Evolutionary conservation across 2,329 filamentous ascomycete genomes (phyloP), one percentile per base, ranked within the genome.

Genomic region (Claviceps sorghi): DNA sequence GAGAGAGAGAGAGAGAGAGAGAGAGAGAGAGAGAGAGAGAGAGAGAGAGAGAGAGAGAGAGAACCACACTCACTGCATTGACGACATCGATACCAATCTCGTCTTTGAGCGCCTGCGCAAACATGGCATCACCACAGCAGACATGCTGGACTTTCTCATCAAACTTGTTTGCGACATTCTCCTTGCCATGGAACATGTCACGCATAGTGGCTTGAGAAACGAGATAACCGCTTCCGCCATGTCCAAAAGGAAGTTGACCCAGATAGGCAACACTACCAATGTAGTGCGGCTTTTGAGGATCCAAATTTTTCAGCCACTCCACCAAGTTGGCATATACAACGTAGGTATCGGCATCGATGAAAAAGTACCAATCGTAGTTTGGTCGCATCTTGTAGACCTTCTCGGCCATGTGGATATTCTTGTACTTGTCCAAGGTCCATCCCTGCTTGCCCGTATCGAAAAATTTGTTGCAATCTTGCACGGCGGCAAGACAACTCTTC

Each of bases 381-480:
- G 77, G 77, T 9, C 72, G 69, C 62, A 74, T 63, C 26, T 64
- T 59, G 58, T 72, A 80, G 0, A 74, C 63, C 64, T 78, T 76
- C 62, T 78, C 72, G 13, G 77, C 72, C 60, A 80, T 79, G 60
- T 79, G 77, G 46, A 79, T 67, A 60, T 79, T 80, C 64, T 82
- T 82, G 67, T 79, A 82, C 65, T 79, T 80, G 66, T 82, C 78
- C 41, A 82, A 62, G 19, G 66, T 69, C 78, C 77, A 81, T 1
- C 69, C 70, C 22, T 70, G 64, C 55, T 59, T 52, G 52, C 54
- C 55, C 7, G 53, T 52, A 48, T 62, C 52, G 50, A 57, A 52
- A 52, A 55, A 36, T 61, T 63, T 66, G 54, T 69, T 69, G 57
- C 75, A 73, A 51, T 68, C 70, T 44, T 71, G 69, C 46, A 73